Conservation (phyloP, 2,329 filamentous ascomycete species). For the Nemania bipapillata region DNA sequence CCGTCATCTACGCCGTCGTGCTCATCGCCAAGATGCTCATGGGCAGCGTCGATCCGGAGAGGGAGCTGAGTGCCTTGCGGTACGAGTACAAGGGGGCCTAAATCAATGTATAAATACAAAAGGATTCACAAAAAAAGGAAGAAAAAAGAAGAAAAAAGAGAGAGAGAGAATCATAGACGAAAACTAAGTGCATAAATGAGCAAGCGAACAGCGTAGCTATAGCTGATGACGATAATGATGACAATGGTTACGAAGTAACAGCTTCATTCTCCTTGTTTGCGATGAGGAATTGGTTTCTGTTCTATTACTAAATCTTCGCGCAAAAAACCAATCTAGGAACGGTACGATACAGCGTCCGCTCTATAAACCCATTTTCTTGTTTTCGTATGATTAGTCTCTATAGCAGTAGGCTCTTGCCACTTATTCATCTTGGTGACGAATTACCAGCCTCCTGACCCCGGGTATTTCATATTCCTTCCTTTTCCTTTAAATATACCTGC, state of each 20-base stretch:
- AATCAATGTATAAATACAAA: conserved; percentile 19
- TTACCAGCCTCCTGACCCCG: not conserved
- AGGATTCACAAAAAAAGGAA: no score
- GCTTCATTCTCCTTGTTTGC: not conserved
- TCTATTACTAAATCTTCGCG: not conserved
- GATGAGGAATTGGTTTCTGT: not conserved
- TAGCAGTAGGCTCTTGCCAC: not conserved
- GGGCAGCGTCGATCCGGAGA: conserved; percentile 73
- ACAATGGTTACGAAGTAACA: not conserved
- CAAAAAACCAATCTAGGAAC: conserved; percentile 1
- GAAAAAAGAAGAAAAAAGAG: no score
- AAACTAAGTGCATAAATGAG: not conserved
- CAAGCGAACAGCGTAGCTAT: not conserved
- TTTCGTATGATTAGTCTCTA: not conserved
- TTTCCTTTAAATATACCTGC: not conserved
- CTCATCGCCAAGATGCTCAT: conserved; percentile 73
- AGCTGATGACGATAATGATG: not conserved
- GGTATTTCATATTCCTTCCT: conserved; percentile 17
- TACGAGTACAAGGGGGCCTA: conserved; percentile 75
- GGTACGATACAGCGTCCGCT: conserved; percentile 2
- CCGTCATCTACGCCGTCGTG: conserved; percentile 71
- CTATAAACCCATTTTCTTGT: not conserved
- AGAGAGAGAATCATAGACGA: not conserved
- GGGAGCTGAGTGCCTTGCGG: conserved; percentile 69
- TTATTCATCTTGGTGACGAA: conserved; percentile 2